phyloP scores from a whole-genome alignment of 805 yeast species.

The Pichia kluyveri region DNA sequence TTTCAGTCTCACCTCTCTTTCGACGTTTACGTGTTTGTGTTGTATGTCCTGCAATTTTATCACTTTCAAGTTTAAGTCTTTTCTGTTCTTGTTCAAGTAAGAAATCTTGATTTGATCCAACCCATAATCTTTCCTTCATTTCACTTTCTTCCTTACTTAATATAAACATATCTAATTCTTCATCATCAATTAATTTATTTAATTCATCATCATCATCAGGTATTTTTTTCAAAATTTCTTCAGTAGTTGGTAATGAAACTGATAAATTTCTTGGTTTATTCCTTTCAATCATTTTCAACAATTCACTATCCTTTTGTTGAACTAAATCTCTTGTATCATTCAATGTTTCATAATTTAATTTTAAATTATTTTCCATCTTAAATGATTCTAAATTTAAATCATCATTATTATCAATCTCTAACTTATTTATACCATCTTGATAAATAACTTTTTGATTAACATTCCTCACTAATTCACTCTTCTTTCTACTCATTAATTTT shows the following conservation, averaged over 20 bases:
- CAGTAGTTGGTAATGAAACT: constrained; percentile 45
- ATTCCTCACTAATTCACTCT: constrained; percentile 16
- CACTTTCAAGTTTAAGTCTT: constrained; percentile 77
- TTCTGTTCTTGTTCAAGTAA: constrained; percentile 79
- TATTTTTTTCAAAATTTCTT: constrained; percentile 41
- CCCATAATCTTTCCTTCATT: constrained; percentile 81
- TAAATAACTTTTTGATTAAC: constrained; percentile 1
- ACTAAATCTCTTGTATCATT: constrained; percentile 2
- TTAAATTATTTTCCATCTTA: constrained; percentile 8
- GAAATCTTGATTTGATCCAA: constrained; percentile 80
- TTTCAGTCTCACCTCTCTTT: constrained; percentile 19
- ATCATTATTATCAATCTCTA: constrained; percentile 4
- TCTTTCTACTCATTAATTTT: constrained; percentile 22
- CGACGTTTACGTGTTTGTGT: constrained; percentile 43
- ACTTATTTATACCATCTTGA: constrained; percentile 12
- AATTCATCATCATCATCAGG: constrained; percentile 54
- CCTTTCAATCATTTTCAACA: constrained; percentile 30
- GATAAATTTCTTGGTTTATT: constrained; percentile 50
- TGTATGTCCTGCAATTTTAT: constrained; percentile 72
- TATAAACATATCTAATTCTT: constrained; percentile 54
- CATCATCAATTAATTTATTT: constrained; percentile 65
- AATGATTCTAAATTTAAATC: not conserved
- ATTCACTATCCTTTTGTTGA: constrained; percentile 20
- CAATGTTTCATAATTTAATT: constrained; percentile 5
- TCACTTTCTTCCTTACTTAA: constrained; percentile 61